Conservation (phyloP, 257 asterid species). For the Oldenlandia corymbosa region DNA sequence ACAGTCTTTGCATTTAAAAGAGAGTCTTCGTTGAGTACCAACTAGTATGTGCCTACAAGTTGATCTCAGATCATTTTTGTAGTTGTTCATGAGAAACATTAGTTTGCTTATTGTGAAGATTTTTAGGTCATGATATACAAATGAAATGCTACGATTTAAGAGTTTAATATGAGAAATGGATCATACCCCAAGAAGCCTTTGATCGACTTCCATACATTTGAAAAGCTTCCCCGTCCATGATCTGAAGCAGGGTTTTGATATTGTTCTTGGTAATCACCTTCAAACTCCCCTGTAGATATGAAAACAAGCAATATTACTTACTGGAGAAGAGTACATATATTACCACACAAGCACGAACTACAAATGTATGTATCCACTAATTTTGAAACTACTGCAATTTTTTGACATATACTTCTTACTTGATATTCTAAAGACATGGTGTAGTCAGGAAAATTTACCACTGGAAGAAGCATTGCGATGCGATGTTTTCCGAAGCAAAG, state of each 20-base stretch:
- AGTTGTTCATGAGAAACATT: not conserved
- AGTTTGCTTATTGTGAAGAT: not conserved
- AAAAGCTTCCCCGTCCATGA: slow-evolving; percentile 24
- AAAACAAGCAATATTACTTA: slow-evolving; percentile 2
- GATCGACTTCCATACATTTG: slow-evolving; percentile 59
- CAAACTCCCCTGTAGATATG: slow-evolving; percentile 14
- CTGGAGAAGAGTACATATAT: not conserved
- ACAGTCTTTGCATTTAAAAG: not conserved
- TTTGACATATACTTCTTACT: not conserved
- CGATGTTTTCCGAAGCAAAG: slow-evolving; percentile 49
- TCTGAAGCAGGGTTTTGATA: slow-evolving; percentile 31
- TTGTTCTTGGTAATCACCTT: slow-evolving; percentile 21
- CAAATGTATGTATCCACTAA: not conserved
- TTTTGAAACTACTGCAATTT: too few relatives aligned
- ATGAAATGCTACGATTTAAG: not conserved
- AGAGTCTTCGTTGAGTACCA: not conserved
- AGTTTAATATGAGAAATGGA: not conserved
- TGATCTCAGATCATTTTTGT: not conserved
- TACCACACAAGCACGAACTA: not conserved
- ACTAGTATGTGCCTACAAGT: not conserved
- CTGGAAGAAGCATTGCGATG: slow-evolving; percentile 26
- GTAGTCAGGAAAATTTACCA: slow-evolving; percentile 24
- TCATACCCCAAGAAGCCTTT: slow-evolving; percentile 60
- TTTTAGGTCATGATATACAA: not conserved
- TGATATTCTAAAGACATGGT: not conserved